Conservation (phyloP, 2,329 filamentous ascomycete species). For the Hymenotorrendiella dingleyae region DNA sequence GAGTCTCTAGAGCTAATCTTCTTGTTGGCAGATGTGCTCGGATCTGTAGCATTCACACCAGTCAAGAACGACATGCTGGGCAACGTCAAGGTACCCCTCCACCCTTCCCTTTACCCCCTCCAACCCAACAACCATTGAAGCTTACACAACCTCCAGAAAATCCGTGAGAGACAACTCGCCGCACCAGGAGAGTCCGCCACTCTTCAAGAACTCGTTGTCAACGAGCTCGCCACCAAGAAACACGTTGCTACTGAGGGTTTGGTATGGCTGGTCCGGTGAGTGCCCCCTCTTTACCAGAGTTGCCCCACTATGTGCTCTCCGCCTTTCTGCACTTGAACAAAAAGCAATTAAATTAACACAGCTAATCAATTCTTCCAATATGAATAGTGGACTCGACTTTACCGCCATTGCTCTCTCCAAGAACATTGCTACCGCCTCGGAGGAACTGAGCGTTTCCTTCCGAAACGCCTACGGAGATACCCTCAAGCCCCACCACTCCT, state of each 20-base stretch:
- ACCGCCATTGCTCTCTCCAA: conserved; percentile 76
- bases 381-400: conserved; percentile 79
- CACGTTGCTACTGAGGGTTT: conserved; percentile 84
- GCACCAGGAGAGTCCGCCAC: conserved; percentile 74
- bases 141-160: conserved; percentile 56
- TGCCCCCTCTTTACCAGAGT: neutral
- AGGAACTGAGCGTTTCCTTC: conserved; percentile 86
- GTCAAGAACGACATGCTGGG: conserved; percentile 88
- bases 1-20: neutral
- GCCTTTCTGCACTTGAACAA: too few species aligned
- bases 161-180: conserved; percentile 74
- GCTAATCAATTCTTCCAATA: conserved; percentile 2
- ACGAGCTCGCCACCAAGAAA: conserved; percentile 86
- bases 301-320: neutral
- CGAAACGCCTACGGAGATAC: conserved; percentile 76
- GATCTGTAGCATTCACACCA: conserved; percentile 72
- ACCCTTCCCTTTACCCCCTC: neutral
- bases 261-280: conserved; percentile 82
- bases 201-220: conserved; percentile 76
- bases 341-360: too few species aligned
- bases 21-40: conserved; percentile 49
- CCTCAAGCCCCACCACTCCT: conserved; percentile 86
- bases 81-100: conserved; percentile 72
- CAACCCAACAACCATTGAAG: neutral
- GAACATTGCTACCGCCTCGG: conserved; percentile 61